Conservation (phyloP, 1,284 basidiomycete genomes). For the Fomitopsis pinicola region DNA sequence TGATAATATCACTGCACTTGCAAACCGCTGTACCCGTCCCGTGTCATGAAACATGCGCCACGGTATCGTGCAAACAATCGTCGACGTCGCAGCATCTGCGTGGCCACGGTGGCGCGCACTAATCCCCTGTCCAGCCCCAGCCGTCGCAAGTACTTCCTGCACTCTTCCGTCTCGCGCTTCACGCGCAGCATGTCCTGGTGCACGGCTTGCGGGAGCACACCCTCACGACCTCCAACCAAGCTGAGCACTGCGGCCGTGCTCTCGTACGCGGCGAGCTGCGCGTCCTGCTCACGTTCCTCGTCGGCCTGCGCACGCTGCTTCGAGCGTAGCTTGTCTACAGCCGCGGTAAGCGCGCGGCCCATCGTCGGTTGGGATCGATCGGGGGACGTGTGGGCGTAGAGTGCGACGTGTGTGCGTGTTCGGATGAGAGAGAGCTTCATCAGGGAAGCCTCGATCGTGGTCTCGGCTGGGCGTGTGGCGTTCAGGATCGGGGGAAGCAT, state of each 20-base stretch:
- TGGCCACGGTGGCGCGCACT: no score
- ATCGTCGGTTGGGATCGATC: constrained; percentile 22
- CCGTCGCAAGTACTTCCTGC: no score
- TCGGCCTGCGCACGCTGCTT: constrained; percentile 33
- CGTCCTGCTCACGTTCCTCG: constrained; percentile 35
- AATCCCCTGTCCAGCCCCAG: no score
- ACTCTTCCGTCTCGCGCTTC: constrained; percentile 43
- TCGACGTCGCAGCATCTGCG: no score
- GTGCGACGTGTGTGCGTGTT: constrained; percentile 31
- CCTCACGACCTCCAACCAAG: constrained; percentile 35
- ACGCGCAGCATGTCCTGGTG: constrained; percentile 45
- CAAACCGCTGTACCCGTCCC: no score
- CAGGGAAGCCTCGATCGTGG: constrained; percentile 41
- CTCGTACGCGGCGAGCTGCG: constrained; percentile 40
- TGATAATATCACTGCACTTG: no score
- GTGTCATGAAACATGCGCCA: no score
- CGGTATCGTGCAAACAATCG: no score
- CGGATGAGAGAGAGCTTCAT: constrained; percentile 44
- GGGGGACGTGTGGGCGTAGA: constrained; percentile 34
- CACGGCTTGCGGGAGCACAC: constrained; percentile 42
- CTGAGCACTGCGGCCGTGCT: constrained; percentile 32
- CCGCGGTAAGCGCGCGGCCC: constrained; percentile 30
- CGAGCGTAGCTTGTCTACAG: constrained; percentile 30
- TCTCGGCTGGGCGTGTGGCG: constrained; percentile 24
- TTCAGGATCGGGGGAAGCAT: constrained; percentile 27